Evolutionary conservation across 2,329 filamentous ascomycete genomes (phyloP).

Genomic region (Penicillium sp.): DNA sequence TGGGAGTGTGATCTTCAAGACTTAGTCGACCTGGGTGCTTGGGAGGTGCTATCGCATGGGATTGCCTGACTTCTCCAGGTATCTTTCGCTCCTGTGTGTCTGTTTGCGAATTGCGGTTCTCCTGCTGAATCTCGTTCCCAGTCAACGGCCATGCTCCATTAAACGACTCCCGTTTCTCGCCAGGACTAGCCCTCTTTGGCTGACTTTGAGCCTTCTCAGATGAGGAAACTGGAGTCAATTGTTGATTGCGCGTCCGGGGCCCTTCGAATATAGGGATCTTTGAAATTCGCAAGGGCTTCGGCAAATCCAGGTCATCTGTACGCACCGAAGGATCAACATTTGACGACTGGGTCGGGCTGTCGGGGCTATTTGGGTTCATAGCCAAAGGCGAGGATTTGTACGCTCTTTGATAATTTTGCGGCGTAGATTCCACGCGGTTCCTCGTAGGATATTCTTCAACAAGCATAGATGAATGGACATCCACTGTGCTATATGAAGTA

Average conservation of each 20-base stretch:
- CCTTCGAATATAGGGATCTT: constrained; percentile 6
- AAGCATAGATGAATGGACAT: background rate
- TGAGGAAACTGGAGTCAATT: background rate
- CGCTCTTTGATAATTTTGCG: constrained; percentile 11
- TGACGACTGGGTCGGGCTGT: constrained; percentile 4
- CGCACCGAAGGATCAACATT: background rate
- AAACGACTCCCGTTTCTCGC: background rate
- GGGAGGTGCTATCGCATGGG: constrained; percentile 5
- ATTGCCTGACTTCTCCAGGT: background rate
- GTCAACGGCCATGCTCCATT: background rate
- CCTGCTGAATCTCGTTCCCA: background rate
- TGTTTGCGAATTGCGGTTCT: background rate
- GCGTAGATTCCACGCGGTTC: background rate
- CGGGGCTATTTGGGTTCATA: constrained; percentile 20
- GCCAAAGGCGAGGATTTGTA: constrained; percentile 38
- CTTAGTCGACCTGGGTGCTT: constrained; percentile 12
- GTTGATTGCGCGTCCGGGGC: constrained; percentile 3
- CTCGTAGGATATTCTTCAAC: background rate
- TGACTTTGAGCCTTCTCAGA: background rate
- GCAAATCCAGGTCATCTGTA: background rate
- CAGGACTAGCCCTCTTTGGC: background rate
- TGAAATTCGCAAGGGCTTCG: constrained; percentile 3
- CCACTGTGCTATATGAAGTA: background rate
- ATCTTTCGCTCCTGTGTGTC: background rate
- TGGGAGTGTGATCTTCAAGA: background rate